These are phyloP conservation scores for Cryptococcus floricola DNA, from an alignment of 1,284 basidiomycete genomes.

Conservation along the genomic window DNA sequence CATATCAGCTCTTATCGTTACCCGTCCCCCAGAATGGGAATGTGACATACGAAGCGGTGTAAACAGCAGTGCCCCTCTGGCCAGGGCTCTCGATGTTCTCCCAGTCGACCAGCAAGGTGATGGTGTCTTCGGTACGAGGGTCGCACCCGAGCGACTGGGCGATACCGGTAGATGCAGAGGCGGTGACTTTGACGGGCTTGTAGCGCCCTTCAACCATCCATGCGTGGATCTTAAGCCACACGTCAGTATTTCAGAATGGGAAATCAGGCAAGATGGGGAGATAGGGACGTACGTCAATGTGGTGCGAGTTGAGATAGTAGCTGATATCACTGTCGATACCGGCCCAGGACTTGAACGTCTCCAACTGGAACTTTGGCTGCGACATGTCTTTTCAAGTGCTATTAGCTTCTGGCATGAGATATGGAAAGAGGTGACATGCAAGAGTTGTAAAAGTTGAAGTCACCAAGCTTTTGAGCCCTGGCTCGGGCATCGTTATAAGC, in stretches of 20 bases:
- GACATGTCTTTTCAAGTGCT: constrained; percentile 61
- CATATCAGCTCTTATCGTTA: not conserved
- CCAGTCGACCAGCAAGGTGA: constrained; percentile 91
- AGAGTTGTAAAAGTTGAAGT: constrained; percentile 73
- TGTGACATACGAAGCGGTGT: constrained; percentile 64
- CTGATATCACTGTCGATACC: constrained; percentile 83
- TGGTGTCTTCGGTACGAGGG: constrained; percentile 79
- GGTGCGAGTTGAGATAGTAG: constrained; percentile 91
- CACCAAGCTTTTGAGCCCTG: constrained; percentile 69
- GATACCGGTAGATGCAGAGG: constrained; percentile 81
- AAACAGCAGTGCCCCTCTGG: constrained; percentile 61
- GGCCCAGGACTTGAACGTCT: constrained; percentile 91
- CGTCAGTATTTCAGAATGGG: constrained; percentile 3
- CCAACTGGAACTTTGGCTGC: constrained; percentile 88
- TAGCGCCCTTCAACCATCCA: constrained; percentile 80
- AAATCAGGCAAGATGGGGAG: not conserved
- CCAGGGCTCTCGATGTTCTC: constrained; percentile 65
- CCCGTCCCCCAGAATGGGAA: not conserved
- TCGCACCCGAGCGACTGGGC: constrained; percentile 68
- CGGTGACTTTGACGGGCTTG: constrained; percentile 73
- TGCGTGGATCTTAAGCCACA: constrained; percentile 60
- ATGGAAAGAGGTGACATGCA: constrained; percentile 13
- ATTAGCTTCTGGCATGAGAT: not conserved
- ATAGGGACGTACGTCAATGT: constrained; percentile 56
- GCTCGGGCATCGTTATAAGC: constrained; percentile 83